A percentile compares a stretch with the other conserved stretches of the same genome.
Evolutionary conservation across 768 basidiomycete genomes (phyloP).

Genomic region (Suillus bovinus): DNA sequence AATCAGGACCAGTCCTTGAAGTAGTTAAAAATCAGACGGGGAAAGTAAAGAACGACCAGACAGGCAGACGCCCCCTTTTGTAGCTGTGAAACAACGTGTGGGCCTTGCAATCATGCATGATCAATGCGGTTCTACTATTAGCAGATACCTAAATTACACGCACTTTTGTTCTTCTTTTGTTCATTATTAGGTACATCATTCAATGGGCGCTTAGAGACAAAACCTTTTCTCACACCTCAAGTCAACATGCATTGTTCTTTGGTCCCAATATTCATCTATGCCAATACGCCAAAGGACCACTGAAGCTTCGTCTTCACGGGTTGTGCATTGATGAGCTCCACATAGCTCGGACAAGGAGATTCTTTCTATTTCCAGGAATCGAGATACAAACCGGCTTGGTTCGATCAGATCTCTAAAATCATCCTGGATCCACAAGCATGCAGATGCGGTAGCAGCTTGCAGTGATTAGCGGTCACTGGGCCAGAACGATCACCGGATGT

Average conservation of each 20-base stretch:
- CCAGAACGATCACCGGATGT: too few relatives aligned
- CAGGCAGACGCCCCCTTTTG: not conserved
- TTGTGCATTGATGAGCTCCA: not conserved
- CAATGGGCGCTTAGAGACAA: not conserved
- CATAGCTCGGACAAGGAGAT: not conserved
- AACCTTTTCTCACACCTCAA: not conserved
- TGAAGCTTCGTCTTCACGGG: not conserved
- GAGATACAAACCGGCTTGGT: not conserved
- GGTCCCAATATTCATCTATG: not conserved
- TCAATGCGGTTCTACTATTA: not conserved
- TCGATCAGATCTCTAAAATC: not conserved
- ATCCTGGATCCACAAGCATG: too few relatives aligned
- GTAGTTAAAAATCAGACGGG: not conserved
- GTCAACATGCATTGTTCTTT: not conserved
- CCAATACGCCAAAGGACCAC: not conserved
- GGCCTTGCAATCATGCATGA: not conserved
- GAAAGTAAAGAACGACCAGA: not conserved
- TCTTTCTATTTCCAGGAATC: not conserved
- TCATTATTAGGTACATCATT: not conserved
- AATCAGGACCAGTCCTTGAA: constrained; percentile 2
- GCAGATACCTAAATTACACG: not conserved
- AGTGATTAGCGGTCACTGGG: not conserved
- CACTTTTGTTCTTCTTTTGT: constrained; percentile 5
- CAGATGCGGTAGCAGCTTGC: not conserved
- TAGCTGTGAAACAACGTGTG: not conserved